Conservation (phyloP, 495 filamentous ascomycete genomes). For the Aspergillus nidulans region DNA sequence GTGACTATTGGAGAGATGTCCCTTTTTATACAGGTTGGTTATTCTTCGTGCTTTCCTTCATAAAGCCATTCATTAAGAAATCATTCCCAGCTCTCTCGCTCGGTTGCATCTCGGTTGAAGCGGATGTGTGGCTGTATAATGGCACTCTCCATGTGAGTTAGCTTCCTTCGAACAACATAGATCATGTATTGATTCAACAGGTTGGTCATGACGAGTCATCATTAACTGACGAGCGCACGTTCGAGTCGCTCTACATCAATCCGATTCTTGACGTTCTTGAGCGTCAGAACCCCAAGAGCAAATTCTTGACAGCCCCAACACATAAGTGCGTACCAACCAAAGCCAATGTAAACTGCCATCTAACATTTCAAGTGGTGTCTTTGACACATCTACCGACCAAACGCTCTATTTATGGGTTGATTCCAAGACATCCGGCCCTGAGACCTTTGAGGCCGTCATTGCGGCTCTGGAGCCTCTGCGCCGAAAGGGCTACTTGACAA, state of each 20-base stretch:
- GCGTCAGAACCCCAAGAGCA: slow-evolving; percentile 42
- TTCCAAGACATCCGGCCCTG: slow-evolving; percentile 54
- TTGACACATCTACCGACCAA: slow-evolving; percentile 50
- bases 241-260: slow-evolving; percentile 53
- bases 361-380: slow-evolving; percentile 33
- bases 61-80: not conserved
- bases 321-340: slow-evolving; percentile 29
- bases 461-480: slow-evolving; percentile 62
- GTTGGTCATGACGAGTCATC: slow-evolving; percentile 54
- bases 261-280: slow-evolving; percentile 51
- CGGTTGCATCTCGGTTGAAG: slow-evolving; percentile 71
- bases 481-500: slow-evolving; percentile 55
- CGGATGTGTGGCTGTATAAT: slow-evolving; percentile 81
- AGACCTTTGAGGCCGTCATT: slow-evolving; percentile 54
- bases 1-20: slow-evolving; percentile 46
- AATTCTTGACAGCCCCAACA: slow-evolving; percentile 34
- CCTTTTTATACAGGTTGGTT: slow-evolving; percentile 48
- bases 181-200: slow-evolving; percentile 14
- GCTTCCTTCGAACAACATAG: not conserved
- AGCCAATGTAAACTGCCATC: not conserved
- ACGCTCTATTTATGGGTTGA: slow-evolving; percentile 70
- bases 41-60: not conserved
- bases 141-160: slow-evolving; percentile 52
- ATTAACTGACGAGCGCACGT: slow-evolving; percentile 46
- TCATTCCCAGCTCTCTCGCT: slow-evolving; percentile 36